phyloP scores from a whole-genome alignment of 75 land plant species.

The Azolla pinnata region DNA sequence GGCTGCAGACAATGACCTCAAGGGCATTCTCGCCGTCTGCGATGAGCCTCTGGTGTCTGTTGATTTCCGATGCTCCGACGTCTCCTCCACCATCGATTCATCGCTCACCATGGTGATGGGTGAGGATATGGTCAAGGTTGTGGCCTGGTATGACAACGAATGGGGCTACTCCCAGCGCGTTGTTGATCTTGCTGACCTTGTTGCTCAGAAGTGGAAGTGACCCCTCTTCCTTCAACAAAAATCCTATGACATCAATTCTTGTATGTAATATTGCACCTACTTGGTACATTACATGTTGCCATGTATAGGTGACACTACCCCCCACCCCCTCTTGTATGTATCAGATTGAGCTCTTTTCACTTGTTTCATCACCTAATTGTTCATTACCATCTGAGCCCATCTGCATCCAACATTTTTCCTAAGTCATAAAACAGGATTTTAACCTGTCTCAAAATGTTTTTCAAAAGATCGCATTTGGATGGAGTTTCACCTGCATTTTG shows the following conservation, averaged over 20 bases:
- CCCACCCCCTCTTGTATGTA: too few relatives aligned
- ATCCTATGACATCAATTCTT: too few relatives aligned
- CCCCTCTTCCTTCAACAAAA: too few relatives aligned
- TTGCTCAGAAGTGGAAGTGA: slow-evolving; percentile 59
- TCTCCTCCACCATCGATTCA: slow-evolving; percentile 62
- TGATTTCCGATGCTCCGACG: slow-evolving; percentile 63
- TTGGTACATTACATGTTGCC: neutral
- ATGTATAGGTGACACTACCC: too few relatives aligned
- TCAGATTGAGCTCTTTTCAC: too few relatives aligned
- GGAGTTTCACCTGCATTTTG: too few relatives aligned
- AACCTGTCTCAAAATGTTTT: too few relatives aligned
- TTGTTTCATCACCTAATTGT: too few relatives aligned
- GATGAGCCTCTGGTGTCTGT: slow-evolving; percentile 75
- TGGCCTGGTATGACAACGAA: slow-evolving; percentile 82
- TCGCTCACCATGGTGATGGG: slow-evolving; percentile 82
- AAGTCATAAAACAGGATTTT: too few relatives aligned
- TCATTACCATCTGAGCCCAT: too few relatives aligned
- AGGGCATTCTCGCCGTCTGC: slow-evolving; percentile 61
- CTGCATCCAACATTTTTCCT: too few relatives aligned
- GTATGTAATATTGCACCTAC: neutral
- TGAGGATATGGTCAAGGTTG: slow-evolving; percentile 76
- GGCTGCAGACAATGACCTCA: slow-evolving; percentile 44
- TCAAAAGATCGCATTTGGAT: too few relatives aligned
- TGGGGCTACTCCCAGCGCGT: slow-evolving; percentile 83
- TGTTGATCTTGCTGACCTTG: slow-evolving; percentile 61